Base-by-base conservation (phyloP, 2,329 filamentous ascomycete genomes). In the Fusarium sp. region DNA sequence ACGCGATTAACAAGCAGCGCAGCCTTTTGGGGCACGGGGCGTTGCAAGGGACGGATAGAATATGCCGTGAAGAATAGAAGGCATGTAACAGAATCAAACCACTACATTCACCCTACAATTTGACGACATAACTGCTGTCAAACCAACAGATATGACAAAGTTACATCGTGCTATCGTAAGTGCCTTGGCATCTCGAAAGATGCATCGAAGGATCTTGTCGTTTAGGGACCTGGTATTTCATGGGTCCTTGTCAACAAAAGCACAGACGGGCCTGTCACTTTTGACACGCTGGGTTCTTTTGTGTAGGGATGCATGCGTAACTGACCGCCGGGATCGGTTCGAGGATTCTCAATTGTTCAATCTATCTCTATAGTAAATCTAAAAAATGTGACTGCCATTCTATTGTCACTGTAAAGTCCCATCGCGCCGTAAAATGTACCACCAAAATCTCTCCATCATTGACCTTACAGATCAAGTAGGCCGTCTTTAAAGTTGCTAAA, bases 401-500 rank as follows among this genome's bases (percentile, higher is more conserved):
- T 54, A 31, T 31, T 30, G 31, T 23, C 23, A 30, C 31, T 28
- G 12, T 20, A 12, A n/a, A 18, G 2, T 34, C 20, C 30, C 30
- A 44, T 53, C 30, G 12, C 15, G 50, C 38, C 38, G n/a, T n/a
- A n/a, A n/a, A n/a, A n/a, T n/a, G 4, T 34, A 3, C 7, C 20
- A 23, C 23, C 31, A n/a, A 31, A 23, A 13, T 10, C 2, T 46
- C n/a, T 37, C 23, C 9, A 23, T 23, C 12, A 34, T 23, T 31
- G 31, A 30, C 23, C 31, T 23, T 6, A 45, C 0, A 46, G 23
- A 4, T 54, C 31, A 23, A 54, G 30, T 30, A 45, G 23, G 4
- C 51, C 51, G 2, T 54, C 40, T 13, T 45, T 45, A 4, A 54
- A 9, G 40, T 54, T 54, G 51, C 51, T 46, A 13, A 54, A 46